phyloP scores from a whole-genome alignment of 2,329 filamentous ascomycete genomes.

The Aspergillus intermedius region DNA sequence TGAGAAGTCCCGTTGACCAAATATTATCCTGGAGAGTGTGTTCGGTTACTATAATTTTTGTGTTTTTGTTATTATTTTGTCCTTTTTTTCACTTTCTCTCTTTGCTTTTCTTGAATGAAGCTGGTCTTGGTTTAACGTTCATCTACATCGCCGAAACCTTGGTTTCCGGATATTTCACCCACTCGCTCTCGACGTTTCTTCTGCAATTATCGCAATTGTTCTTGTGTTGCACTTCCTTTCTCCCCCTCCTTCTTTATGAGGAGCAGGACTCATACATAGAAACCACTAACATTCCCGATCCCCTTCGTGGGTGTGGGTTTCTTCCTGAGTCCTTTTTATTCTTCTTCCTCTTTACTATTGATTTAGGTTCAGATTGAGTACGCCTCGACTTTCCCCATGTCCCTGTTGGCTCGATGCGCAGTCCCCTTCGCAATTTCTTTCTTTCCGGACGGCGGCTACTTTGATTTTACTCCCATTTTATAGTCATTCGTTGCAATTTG shows the following conservation, averaged over 20 bases:
- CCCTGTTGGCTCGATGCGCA: constrained; percentile 14
- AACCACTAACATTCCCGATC: background rate
- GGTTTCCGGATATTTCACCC: constrained; percentile 4
- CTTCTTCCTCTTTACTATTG: background rate
- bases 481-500: constrained; percentile 9
- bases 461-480: constrained; percentile 1
- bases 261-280: constrained; percentile 9
- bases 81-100: constrained; percentile 6
- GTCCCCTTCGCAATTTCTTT: constrained; percentile 8
- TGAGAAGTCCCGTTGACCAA: constrained; percentile 19
- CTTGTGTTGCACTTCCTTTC: constrained; percentile 4
- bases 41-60: constrained; percentile 4
- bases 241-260: background rate
- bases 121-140: constrained; percentile 8
- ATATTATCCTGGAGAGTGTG: constrained; percentile 10
- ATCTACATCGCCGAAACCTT: constrained; percentile 19
- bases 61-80: constrained; percentile 8
- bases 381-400: constrained; percentile 17
- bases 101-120: constrained; percentile 2
- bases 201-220: constrained; percentile 4
- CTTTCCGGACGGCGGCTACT: background rate
- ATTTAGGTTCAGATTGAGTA: constrained; percentile 9
- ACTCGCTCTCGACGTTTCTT: constrained; percentile 7
- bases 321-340: background rate
- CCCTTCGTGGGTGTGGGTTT: background rate